Evolutionary conservation across 139 green algal species (phyloP).

Genomic region (Tetraselmis chui): DNA sequence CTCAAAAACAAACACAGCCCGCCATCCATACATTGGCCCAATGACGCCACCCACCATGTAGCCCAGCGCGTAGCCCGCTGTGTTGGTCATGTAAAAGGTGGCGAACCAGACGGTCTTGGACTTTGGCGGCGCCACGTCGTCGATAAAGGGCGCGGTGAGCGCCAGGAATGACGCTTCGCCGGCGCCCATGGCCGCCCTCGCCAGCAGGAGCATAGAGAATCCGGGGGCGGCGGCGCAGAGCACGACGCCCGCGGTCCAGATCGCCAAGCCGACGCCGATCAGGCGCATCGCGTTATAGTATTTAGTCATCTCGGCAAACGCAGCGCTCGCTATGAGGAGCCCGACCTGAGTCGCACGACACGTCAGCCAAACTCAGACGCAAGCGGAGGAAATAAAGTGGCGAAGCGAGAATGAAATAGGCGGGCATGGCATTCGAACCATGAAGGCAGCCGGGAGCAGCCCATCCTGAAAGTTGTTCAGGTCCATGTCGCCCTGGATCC

Average conservation of each 20-base stretch:
- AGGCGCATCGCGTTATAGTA: constrained; percentile 54
- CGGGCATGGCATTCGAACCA: too few species aligned
- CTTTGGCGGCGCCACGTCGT: constrained; percentile 73
- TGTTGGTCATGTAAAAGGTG: constrained; percentile 16
- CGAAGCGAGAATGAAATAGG: too few species aligned
- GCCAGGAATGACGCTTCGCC: constrained; percentile 91
- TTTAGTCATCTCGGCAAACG: constrained; percentile 82
- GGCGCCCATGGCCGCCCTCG: constrained; percentile 74
- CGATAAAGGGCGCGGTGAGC: constrained; percentile 91
- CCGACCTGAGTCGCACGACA: constrained; percentile 42
- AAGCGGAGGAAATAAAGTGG: too few species aligned
- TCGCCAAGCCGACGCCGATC: constrained; percentile 74
- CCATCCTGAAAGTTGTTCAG: constrained; percentile 85
- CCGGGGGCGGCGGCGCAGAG: constrained; percentile 56
- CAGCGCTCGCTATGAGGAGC: constrained; percentile 77
- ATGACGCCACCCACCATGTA: constrained; percentile 75
- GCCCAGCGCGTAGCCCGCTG: constrained; percentile 50
- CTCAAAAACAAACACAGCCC: constrained; percentile 76
- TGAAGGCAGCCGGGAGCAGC: constrained; percentile 81
- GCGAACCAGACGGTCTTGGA: constrained; percentile 77
- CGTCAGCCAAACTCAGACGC: too few species aligned
- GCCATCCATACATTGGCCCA: constrained; percentile 57
- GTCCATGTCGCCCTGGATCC: constrained; percentile 41
- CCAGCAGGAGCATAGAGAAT: constrained; percentile 57
- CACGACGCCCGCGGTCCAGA: constrained; percentile 69